These are phyloP conservation scores for Solanum etuberosum DNA, from an alignment of 257 asterid species.

Conservation along the genomic window DNA sequence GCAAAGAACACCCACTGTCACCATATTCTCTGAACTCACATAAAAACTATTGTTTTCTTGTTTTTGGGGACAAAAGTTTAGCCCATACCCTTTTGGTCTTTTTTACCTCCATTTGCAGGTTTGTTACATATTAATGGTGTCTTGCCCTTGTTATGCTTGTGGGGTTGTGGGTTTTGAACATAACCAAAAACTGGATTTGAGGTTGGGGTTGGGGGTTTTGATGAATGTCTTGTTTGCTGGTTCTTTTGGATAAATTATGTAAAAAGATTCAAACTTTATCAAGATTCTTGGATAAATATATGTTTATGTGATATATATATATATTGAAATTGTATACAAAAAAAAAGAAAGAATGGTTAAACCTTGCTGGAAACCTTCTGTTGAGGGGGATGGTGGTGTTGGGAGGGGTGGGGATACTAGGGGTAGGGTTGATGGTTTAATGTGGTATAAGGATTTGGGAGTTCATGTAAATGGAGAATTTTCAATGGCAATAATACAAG, in stretches of 20 bases:
- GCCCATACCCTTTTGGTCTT: conserved; percentile 74
- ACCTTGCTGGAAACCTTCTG: conserved; percentile 76
- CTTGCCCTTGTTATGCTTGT: conserved; percentile 54
- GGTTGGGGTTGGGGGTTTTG: conserved; percentile 20
- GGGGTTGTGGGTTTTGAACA: conserved; percentile 43
- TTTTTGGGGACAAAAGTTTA: conserved; percentile 18
- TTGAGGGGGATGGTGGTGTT: conserved; percentile 51
- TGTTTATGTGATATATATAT: not conserved
- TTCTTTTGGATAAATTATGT: conserved; percentile 33
- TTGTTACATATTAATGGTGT: conserved; percentile 59
- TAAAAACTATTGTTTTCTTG: conserved; percentile 39
- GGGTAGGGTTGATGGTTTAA: conserved; percentile 62
- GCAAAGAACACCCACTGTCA: conserved; percentile 14
- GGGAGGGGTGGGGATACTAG: conserved; percentile 32
- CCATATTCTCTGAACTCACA: conserved; percentile 65
- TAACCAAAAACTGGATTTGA: conserved; percentile 31
- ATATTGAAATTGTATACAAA: not conserved
- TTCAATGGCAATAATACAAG: conserved; percentile 92
- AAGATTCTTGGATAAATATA: not conserved
- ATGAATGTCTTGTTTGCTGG: conserved; percentile 39
- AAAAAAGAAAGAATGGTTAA: conserved; percentile 40
- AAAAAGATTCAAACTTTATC: not conserved
- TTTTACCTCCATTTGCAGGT: conserved; percentile 2
- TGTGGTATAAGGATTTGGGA: conserved; percentile 89
- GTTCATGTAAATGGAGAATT: conserved; percentile 65